Conservation (phyloP, 192 early-diverging fungal genomes). For the Backusella macrospora region DNA sequence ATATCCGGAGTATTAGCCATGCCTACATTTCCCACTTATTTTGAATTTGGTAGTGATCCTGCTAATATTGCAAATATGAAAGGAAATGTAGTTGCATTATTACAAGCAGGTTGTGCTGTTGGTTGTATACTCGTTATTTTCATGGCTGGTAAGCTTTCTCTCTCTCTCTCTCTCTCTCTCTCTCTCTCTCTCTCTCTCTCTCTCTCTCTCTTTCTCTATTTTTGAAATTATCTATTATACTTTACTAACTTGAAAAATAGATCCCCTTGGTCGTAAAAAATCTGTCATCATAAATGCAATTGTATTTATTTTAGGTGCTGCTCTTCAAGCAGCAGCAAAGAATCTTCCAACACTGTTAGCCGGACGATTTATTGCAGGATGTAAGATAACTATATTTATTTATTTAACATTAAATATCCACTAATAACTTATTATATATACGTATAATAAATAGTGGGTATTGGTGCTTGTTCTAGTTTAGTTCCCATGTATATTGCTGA, state of each 20-base stretch:
- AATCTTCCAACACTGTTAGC: conserved; percentile 57
- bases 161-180: neutral
- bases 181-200: neutral
- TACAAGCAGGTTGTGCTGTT: conserved; percentile 43
- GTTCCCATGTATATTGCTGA: conserved; percentile 39
- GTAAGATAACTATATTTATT: conserved; percentile 15
- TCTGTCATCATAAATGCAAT: conserved; percentile 55
- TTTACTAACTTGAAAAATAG: conserved; percentile 33
- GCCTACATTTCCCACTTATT: conserved; percentile 41
- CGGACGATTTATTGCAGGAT: conserved; percentile 73
- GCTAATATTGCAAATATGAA: conserved; percentile 9
- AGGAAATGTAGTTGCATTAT: conserved; percentile 37
- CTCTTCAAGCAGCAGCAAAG: conserved; percentile 59
- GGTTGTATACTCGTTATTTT: conserved; percentile 43
- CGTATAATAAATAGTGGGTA: neutral
- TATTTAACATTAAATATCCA: no score
- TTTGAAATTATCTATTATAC: conserved; percentile 4
- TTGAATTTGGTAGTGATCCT: conserved; percentile 32
- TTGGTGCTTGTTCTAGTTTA: conserved; percentile 24
- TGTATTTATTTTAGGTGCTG: conserved; percentile 67
- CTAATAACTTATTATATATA: neutral
- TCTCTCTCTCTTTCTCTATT: neutral
- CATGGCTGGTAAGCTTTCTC: conserved; percentile 37
- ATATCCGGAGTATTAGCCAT: conserved; percentile 68
- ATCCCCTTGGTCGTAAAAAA: conserved; percentile 59